These are phyloP conservation scores for Batkoa obscura DNA, from an alignment of 371 early-diverging fungal species.

Conservation along the genomic window DNA sequence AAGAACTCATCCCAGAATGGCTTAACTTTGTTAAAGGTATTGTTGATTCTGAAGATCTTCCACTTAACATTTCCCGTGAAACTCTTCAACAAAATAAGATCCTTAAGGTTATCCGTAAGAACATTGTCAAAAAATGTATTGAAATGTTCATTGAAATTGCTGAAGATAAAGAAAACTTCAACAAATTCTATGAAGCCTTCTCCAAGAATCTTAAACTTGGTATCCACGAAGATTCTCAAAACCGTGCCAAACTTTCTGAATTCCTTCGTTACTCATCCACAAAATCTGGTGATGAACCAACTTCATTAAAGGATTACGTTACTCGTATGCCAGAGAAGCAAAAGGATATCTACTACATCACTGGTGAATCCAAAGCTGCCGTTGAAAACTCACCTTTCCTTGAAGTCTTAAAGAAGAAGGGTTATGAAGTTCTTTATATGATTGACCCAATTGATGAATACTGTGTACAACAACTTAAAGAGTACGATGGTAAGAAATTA, in stretches of 20 bases:
- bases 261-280: conserved; percentile 83
- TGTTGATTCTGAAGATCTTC: conserved; percentile 89
- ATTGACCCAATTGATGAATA: conserved; percentile 94
- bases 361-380: conserved; percentile 86
- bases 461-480: conserved; percentile 92
- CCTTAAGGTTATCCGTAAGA: conserved; percentile 85
- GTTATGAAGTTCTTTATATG: conserved; percentile 91
- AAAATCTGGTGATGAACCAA: conserved; percentile 75
- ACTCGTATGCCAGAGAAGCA: conserved; percentile 62
- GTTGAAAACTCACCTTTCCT: conserved; percentile 96
- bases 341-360: conserved; percentile 93
- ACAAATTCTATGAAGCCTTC: conserved; percentile 87
- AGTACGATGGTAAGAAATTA: conserved; percentile 97
- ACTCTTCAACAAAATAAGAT: conserved; percentile 89
- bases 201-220: conserved; percentile 85
- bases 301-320: conserved; percentile 85
- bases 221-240: conserved; percentile 71
- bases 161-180: conserved; percentile 81
- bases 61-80: conserved; percentile 94
- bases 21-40: conserved; percentile 73
- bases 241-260: conserved; percentile 72
- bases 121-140: conserved; percentile 79
- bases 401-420: conserved; percentile 94
- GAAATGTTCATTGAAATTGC: conserved; percentile 79
- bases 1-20: conserved; percentile 87